A percentile compares a stretch with the other conserved stretches of the same genome.
phyloP scores from a whole-genome alignment of 2,329 filamentous ascomycete genomes.

The Cladophialophora carrionii region DNA sequence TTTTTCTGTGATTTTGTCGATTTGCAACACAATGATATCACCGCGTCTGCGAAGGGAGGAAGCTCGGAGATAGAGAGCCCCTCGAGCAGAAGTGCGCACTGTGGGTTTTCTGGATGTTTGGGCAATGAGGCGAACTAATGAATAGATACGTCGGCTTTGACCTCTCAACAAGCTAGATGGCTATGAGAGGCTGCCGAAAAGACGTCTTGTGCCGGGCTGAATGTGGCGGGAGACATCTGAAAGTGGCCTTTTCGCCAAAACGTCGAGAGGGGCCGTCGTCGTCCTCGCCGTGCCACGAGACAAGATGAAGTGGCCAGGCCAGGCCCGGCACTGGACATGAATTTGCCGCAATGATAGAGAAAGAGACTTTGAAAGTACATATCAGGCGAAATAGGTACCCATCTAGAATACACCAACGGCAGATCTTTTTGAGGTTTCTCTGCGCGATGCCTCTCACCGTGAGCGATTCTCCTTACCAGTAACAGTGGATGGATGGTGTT shows the following conservation, averaged over 20 bases:
- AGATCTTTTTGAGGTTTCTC: background rate
- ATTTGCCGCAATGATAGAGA: conserved; percentile 2
- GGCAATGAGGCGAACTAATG: conserved; percentile 14
- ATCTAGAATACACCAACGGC: conserved; percentile 2
- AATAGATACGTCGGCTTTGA: conserved; percentile 14
- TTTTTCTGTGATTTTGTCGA: conserved; percentile 30
- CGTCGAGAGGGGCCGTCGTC: background rate
- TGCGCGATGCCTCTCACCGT: background rate
- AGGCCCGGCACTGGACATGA: background rate
- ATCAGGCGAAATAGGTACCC: conserved; percentile 1
- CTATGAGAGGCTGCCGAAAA: background rate
- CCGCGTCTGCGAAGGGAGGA: conserved; percentile 37
- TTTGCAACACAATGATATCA: conserved; percentile 38
- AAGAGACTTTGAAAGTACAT: background rate
- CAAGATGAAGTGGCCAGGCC: background rate
- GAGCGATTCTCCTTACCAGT: background rate
- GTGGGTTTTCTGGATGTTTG: conserved; percentile 31
- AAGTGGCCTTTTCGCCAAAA: background rate
- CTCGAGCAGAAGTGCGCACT: conserved; percentile 41
- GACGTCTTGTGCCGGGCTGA: background rate
- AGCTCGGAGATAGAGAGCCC: conserved; percentile 25
- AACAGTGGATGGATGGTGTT: too few species aligned
- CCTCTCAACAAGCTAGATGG: background rate
- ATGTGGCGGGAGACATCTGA: background rate
- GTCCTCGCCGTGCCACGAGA: background rate